Evolutionary conservation across 2,329 filamentous ascomycete species (phyloP).

Genomic region (Epichloe baconii): DNA sequence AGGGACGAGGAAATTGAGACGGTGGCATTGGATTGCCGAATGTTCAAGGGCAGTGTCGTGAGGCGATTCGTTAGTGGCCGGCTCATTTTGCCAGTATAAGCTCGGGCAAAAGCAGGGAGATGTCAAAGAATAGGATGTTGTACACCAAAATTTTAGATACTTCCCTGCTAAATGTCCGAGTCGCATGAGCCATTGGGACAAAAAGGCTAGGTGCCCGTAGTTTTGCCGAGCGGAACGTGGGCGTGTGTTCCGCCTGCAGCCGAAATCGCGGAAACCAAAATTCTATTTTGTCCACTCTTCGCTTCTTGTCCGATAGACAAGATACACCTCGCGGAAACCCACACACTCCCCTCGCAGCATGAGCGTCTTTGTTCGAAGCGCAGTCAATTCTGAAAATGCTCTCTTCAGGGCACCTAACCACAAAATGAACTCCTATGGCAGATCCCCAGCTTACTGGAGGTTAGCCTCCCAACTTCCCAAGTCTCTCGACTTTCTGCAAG

Average conservation of each 20-base stretch:
- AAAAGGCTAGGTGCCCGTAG: slow-evolving; percentile 18
- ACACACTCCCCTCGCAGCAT: slow-evolving; percentile 23
- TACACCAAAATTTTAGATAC: background rate
- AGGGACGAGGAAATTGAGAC: slow-evolving; percentile 11
- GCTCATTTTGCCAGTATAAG: slow-evolving; percentile 27
- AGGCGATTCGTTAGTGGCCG: slow-evolving; percentile 29
- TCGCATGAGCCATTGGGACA: background rate
- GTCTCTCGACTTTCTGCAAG: slow-evolving; percentile 14
- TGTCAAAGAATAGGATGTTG: background rate
- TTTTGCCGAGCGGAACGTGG: slow-evolving; percentile 21
- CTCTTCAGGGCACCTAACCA: slow-evolving; percentile 29
- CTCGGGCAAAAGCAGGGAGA: background rate
- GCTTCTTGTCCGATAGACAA: slow-evolving; percentile 13
- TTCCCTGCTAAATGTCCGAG: background rate
- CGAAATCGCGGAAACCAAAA: slow-evolving; percentile 26
- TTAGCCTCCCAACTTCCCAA: slow-evolving; percentile 27
- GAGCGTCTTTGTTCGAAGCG: slow-evolving; percentile 34
- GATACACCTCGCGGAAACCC: slow-evolving; percentile 16
- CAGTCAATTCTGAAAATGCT: slow-evolving; percentile 25
- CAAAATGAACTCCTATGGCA: slow-evolving; percentile 23
- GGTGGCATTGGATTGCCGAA: slow-evolving; percentile 13
- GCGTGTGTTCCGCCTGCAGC: slow-evolving; percentile 17
- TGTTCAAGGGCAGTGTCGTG: slow-evolving; percentile 24
- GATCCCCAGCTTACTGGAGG: slow-evolving; percentile 35
- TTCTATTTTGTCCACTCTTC: slow-evolving; percentile 21